Evolutionary conservation across 1,284 basidiomycete genomes (phyloP).

Genomic region (Ganoderma lucidum): DNA sequence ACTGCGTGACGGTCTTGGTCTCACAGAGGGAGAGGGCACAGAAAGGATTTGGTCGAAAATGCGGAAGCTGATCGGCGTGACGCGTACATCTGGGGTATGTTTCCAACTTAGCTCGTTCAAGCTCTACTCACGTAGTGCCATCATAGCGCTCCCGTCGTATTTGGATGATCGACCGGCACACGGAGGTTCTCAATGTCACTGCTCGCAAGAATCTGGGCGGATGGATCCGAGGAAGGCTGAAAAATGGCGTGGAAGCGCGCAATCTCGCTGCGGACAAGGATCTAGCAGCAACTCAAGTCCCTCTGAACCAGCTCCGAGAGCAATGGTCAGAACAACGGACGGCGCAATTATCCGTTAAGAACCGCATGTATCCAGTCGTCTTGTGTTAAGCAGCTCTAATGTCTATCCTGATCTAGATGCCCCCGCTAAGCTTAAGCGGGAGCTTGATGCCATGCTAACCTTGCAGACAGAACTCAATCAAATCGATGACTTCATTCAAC

Average conservation of each 20-base stretch:
- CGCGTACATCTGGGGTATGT: conserved; percentile 38
- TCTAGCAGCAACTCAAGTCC: conserved; percentile 21
- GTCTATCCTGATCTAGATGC: conserved; percentile 39
- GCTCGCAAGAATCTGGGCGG: conserved; percentile 22
- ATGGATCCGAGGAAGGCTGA: conserved; percentile 10
- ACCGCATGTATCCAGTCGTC: conserved; percentile 36
- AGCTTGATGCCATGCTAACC: conserved; percentile 46
- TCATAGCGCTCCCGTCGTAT: conserved; percentile 12
- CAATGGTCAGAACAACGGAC: conserved; percentile 44
- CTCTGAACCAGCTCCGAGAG: conserved; percentile 28
- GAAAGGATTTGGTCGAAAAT: no score
- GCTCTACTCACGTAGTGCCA: no score
- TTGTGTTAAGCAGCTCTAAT: background rate
- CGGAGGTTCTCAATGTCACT: conserved; percentile 6
- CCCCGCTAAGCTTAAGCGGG: conserved; percentile 43
- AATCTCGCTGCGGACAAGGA: background rate
- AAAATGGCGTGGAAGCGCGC: conserved; percentile 8
- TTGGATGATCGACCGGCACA: conserved; percentile 24
- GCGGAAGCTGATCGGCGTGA: conserved; percentile 43
- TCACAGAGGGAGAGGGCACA: conserved; percentile 47
- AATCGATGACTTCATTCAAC: conserved; percentile 36
- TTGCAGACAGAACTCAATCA: conserved; percentile 46
- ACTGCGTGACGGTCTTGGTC: conserved; percentile 40
- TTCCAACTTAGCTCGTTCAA: no score
- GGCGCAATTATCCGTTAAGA: conserved; percentile 42